A percentile compares a stretch with the other conserved stretches of the same genome.
Conservation (phyloP, 768 basidiomycete species). For the Termitomyces sp. region DNA sequence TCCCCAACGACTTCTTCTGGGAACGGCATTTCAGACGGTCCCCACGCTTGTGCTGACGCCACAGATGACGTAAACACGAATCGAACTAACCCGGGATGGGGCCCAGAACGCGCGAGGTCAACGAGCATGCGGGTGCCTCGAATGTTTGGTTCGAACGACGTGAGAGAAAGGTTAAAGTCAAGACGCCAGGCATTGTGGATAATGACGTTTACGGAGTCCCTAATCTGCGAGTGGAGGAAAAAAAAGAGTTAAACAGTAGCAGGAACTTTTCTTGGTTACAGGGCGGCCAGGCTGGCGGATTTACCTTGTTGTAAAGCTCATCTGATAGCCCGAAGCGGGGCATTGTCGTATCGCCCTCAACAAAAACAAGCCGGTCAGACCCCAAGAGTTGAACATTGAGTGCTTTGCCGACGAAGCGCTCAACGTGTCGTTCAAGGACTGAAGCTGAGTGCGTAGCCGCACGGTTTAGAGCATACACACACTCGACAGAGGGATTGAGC, state of each 20-base stretch:
- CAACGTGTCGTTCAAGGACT: conserved; percentile 11
- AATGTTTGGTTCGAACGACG: conserved; percentile 47
- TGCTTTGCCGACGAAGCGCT: conserved; percentile 21
- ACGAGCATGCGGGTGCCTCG: conserved; percentile 41
- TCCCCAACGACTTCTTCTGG: conserved; percentile 29
- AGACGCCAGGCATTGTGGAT: conserved; percentile 41
- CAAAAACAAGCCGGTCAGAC: conserved; percentile 25
- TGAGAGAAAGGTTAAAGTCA: conserved; percentile 40
- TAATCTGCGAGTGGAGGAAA: conserved; percentile 22
- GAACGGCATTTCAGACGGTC: conserved; percentile 19
- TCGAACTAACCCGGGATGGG: conserved; percentile 20
- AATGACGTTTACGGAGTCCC: conserved; percentile 25
- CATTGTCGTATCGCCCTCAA: conserved; percentile 26
- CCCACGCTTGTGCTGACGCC: conserved; percentile 25
- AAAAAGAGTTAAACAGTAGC: neutral
- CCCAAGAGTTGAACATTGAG: conserved; percentile 20
- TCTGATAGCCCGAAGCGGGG: conserved; percentile 23
- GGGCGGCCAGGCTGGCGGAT: neutral
- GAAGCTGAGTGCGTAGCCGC: conserved; percentile 6
- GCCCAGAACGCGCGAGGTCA: conserved; percentile 28
- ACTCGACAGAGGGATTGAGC: conserved; percentile 6
- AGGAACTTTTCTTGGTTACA: too few relatives aligned
- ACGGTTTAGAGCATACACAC: conserved; percentile 15
- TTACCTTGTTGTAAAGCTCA: conserved; percentile 16
- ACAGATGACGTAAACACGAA: conserved; percentile 38